Conservation (phyloP, 768 basidiomycete genomes). For the Boletellus ananiceps region DNA sequence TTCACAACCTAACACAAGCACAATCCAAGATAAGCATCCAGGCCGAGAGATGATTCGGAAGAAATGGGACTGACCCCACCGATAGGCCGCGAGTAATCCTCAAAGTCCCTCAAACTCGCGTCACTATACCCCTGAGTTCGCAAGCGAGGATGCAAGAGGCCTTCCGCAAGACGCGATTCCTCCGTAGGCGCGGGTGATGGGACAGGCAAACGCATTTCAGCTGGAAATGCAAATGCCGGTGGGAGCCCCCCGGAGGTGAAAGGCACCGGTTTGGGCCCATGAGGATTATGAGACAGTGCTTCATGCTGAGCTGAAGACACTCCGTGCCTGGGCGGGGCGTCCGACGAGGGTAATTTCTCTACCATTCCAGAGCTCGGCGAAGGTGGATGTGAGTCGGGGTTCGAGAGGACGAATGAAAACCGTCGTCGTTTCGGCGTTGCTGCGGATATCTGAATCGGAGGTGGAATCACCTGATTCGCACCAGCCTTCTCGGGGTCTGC, state of each 20-base stretch:
- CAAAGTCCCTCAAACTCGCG: conserved; percentile 29
- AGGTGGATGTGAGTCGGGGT: conserved; percentile 26
- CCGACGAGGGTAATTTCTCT: neutral
- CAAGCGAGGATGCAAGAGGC: conserved; percentile 30
- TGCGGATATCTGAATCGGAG: conserved; percentile 10
- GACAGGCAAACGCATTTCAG: neutral
- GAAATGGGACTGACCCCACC: conserved; percentile 23
- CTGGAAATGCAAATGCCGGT: neutral
- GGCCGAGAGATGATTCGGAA: neutral
- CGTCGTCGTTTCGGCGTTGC: conserved; percentile 19
- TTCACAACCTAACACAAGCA: conserved; percentile 22
- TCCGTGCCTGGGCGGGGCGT: neutral
- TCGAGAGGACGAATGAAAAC: conserved; percentile 30
- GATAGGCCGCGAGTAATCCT: conserved; percentile 32
- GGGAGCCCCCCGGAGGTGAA: neutral
- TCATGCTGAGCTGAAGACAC: neutral
- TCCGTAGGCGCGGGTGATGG: conserved; percentile 28
- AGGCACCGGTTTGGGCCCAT: neutral
- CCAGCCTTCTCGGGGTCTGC: conserved; percentile 13
- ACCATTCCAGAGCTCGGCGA: conserved; percentile 15
- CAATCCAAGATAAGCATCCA: neutral
- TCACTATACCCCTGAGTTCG: conserved; percentile 21
- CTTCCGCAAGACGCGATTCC: conserved; percentile 22
- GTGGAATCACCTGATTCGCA: conserved; percentile 9
- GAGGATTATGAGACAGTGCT: neutral